These are phyloP conservation scores for Dillenia turbinata DNA, from an alignment of 164 flowering plant species.

Conservation along the genomic window DNA sequence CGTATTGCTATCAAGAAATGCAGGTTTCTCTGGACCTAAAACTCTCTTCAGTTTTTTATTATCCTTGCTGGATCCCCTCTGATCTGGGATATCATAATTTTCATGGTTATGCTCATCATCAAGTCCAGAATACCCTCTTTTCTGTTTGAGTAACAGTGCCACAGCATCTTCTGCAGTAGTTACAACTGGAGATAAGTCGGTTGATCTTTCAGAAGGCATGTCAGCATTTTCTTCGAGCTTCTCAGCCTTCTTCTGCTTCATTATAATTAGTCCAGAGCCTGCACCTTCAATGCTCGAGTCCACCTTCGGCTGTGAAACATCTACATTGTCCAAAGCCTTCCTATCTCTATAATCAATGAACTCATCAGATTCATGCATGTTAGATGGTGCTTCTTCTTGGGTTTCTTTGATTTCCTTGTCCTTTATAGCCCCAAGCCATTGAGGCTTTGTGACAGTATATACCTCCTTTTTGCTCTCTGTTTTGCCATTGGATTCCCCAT, in stretches of 20 bases:
- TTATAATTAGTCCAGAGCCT: conserved; percentile 76
- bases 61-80: conserved; percentile 22
- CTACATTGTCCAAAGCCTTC: conserved; percentile 30
- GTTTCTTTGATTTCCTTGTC: conserved; percentile 32
- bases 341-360: conserved; percentile 92
- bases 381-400: conserved; percentile 18
- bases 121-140: conserved; percentile 39
- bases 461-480: conserved; percentile 30
- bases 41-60: conserved; percentile 49
- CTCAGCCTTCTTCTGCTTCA: conserved; percentile 72
- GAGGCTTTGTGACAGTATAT: conserved; percentile 59
- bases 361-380: conserved; percentile 33
- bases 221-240: conserved; percentile 20
- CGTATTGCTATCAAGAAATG: conserved; percentile 42
- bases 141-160: conserved; percentile 74
- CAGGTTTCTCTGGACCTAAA: conserved; percentile 86
- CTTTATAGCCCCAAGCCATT: conserved; percentile 88
- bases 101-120: conserved; percentile 36
- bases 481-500: conserved; percentile 16
- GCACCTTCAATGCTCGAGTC: conserved; percentile 58
- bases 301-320: conserved; percentile 13
- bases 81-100: conserved; percentile 8
- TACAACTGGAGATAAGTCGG: conserved; percentile 31
- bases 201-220: conserved; percentile 23
- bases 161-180: conserved; percentile 71